Conservation (phyloP, 495 filamentous ascomycete genomes). For the Cudoniella acicularis region DNA sequence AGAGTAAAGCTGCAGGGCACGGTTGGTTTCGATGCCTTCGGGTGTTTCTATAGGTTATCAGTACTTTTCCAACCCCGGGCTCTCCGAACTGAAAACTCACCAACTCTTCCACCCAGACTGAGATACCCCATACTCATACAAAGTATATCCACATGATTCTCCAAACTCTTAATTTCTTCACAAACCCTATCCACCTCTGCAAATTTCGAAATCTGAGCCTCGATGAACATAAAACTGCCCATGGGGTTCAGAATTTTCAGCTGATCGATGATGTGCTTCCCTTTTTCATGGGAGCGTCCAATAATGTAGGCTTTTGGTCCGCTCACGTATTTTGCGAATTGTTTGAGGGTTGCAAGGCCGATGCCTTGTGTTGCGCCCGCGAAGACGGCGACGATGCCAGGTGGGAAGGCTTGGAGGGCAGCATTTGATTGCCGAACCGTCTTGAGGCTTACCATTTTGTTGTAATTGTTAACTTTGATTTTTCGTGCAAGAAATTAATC, state of each 20-base stretch:
- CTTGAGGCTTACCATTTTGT: conserved; percentile 14
- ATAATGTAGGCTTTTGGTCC: conserved; percentile 34
- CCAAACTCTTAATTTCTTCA: conserved; percentile 16
- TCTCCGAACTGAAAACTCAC: neutral
- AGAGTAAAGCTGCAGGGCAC: conserved; percentile 24
- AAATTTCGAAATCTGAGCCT: conserved; percentile 15
- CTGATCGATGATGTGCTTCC: conserved; percentile 31
- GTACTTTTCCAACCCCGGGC: neutral
- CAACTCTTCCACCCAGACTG: conserved; percentile 2
- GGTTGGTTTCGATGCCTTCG: conserved; percentile 21
- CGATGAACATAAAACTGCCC: conserved; percentile 18
- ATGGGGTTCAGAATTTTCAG: conserved; percentile 1
- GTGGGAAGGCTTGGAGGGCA: neutral
- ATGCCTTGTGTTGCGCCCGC: conserved; percentile 41
- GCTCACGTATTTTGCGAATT: conserved; percentile 28
- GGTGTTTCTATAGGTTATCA: conserved; percentile 15
- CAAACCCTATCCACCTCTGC: conserved; percentile 20
- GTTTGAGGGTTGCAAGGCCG: conserved; percentile 30
- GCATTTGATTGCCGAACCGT: conserved; percentile 4
- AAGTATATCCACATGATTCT: conserved; percentile 18
- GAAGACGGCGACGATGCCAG: conserved; percentile 8
- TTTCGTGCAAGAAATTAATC: neutral
- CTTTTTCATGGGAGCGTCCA: conserved; percentile 34
- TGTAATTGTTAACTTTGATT: too few species aligned
- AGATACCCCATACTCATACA: conserved; percentile 23